Conservation (phyloP, 2,329 filamentous ascomycete species). For the Stemphylium lycopersici region DNA sequence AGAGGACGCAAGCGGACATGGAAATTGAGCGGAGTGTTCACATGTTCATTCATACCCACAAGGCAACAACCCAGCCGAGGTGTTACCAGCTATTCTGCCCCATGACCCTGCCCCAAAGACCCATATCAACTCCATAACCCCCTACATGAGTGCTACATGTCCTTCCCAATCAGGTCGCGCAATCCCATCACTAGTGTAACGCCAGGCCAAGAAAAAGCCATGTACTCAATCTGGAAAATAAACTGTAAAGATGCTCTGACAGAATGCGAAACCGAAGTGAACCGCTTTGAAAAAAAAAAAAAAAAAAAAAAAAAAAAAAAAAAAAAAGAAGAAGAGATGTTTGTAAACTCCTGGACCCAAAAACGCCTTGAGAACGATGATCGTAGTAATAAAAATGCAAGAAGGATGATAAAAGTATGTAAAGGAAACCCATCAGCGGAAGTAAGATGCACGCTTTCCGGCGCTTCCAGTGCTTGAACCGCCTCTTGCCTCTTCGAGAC, state of each 20-base stretch:
- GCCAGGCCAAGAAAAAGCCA: slow-evolving; percentile 4
- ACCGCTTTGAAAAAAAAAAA: neutral
- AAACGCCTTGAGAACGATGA: neutral
- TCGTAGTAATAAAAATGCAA: slow-evolving; percentile 1
- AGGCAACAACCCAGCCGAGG: neutral
- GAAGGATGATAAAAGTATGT: neutral
- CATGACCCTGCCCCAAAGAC: neutral
- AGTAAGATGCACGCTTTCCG: slow-evolving; percentile 35
- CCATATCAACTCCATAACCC: neutral
- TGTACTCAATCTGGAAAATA: slow-evolving; percentile 14
- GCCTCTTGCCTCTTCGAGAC: slow-evolving; percentile 46
- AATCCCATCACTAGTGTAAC: slow-evolving; percentile 1
- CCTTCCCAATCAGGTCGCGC: neutral
- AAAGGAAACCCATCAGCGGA: slow-evolving; percentile 5
- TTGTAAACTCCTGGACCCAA: neutral
- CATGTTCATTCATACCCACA: slow-evolving; percentile 4
- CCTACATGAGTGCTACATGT: slow-evolving; percentile 15
- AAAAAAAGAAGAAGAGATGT: neutral
- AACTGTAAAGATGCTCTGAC: neutral
- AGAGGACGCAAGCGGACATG: neutral
- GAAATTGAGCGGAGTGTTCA: slow-evolving; percentile 6
- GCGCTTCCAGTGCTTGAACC: slow-evolving; percentile 35
- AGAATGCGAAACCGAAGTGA: neutral
- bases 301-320: neutral
- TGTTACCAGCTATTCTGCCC: neutral